phyloP scores from a whole-genome alignment of 2,329 filamentous ascomycete species.

The Aspergillus jensenii region DNA sequence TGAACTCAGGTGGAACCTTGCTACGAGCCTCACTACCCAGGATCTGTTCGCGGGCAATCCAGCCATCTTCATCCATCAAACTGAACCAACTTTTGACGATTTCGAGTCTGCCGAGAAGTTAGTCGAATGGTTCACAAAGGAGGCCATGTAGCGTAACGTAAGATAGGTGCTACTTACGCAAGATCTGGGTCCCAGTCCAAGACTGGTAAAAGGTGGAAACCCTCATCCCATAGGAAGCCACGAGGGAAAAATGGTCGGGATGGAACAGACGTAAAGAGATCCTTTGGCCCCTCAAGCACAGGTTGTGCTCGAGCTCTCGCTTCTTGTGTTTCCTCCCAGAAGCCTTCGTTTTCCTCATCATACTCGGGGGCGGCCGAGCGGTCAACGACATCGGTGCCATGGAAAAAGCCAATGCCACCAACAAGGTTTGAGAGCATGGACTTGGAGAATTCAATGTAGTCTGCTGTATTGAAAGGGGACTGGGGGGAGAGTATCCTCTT shows the following conservation, averaged over 20 bases:
- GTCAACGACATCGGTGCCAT: slow-evolving; percentile 84
- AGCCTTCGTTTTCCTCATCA: slow-evolving; percentile 90
- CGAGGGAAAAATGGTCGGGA: slow-evolving; percentile 94
- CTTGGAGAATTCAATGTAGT: slow-evolving; percentile 77
- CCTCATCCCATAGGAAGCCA: slow-evolving; percentile 97
- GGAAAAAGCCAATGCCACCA: slow-evolving; percentile 93
- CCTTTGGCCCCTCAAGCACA: slow-evolving; percentile 74
- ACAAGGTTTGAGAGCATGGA: slow-evolving; percentile 93
- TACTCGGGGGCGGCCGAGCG: slow-evolving; percentile 90
- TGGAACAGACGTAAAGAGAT: slow-evolving; percentile 87
- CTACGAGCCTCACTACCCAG: slow-evolving; percentile 86
- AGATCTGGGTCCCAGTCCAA: slow-evolving; percentile 93
- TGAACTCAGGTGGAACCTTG: slow-evolving; percentile 92
- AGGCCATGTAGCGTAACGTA: not conserved
- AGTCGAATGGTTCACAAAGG: slow-evolving; percentile 8
- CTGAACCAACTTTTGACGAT: slow-evolving; percentile 95
- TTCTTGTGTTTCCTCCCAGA: slow-evolving; percentile 88
- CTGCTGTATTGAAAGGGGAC: slow-evolving; percentile 69
- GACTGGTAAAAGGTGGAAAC: slow-evolving; percentile 89
- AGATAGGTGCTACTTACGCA: slow-evolving; percentile 48
- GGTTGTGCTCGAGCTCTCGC: slow-evolving; percentile 70
- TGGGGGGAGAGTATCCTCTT: slow-evolving; percentile 69
- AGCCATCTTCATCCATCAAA: slow-evolving; percentile 93
- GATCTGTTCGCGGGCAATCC: slow-evolving; percentile 96
- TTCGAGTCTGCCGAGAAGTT: slow-evolving; percentile 54